phyloP scores from a whole-genome alignment of 768 basidiomycete species.

The Gloeostereum incarnatum region DNA sequence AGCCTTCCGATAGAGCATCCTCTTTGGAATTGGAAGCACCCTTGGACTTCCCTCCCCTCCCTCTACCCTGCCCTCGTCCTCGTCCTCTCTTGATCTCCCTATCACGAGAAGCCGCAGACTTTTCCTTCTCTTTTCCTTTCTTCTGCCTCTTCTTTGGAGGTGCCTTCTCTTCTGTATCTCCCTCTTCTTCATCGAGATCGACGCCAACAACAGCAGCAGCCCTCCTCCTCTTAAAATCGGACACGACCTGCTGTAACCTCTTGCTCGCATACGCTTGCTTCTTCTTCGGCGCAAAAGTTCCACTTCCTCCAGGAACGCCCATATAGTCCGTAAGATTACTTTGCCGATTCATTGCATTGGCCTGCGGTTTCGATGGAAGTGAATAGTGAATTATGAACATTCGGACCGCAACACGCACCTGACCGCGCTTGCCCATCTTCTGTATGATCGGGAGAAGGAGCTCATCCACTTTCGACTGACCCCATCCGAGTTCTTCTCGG shows the following conservation, averaged over 20 bases:
- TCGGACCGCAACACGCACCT: slow-evolving; percentile 28
- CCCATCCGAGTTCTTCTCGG: slow-evolving; percentile 75
- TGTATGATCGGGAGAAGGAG: slow-evolving; percentile 88
- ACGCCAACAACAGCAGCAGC: slow-evolving; percentile 9
- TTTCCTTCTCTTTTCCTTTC: slow-evolving; percentile 1
- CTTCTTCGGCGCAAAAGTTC: slow-evolving; percentile 66
- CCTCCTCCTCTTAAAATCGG: slow-evolving; percentile 63
- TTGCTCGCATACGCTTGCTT: slow-evolving; percentile 81
- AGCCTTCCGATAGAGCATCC: slow-evolving; percentile 6
- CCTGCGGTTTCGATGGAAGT: slow-evolving; percentile 23
- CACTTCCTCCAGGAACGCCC: slow-evolving; percentile 57
- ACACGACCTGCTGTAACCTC: slow-evolving; percentile 79
- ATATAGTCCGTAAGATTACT: slow-evolving; percentile 70
- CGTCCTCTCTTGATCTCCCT: not conserved
- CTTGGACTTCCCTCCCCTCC: slow-evolving; percentile 7
- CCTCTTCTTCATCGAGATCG: slow-evolving; percentile 14
- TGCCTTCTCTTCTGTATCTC: slow-evolving; percentile 17
- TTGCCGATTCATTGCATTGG: slow-evolving; percentile 64
- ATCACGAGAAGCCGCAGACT: slow-evolving; percentile 2
- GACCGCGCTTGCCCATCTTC: slow-evolving; percentile 73
- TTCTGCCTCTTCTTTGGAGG: slow-evolving; percentile 20
- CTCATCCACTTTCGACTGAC: slow-evolving; percentile 77
- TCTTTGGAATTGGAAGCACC: slow-evolving; percentile 10
- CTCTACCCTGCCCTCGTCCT: slow-evolving; percentile 1
- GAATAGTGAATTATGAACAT: not conserved